phyloP scores from a whole-genome alignment of 2,329 filamentous ascomycete genomes.

The Ceratocystis destructans region DNA sequence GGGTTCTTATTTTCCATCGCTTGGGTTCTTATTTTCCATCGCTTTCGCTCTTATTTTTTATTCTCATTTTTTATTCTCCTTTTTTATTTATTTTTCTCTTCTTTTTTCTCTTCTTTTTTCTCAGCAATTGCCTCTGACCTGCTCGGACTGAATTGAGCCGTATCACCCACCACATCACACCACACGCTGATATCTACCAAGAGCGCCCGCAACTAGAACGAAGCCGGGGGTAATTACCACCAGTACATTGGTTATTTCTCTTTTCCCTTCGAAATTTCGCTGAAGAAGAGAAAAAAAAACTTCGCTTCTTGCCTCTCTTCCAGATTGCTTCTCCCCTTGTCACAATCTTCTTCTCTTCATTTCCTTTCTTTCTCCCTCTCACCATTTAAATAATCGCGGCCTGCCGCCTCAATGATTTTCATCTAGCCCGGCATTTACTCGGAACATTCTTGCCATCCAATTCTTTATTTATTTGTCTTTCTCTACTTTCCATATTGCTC shows the following conservation, averaged over 20 bases:
- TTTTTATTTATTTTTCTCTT: too few species aligned
- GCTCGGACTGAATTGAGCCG: neutral
- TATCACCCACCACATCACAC: neutral
- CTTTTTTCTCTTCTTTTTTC: neutral
- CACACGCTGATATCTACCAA: neutral
- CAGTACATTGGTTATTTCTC: neutral
- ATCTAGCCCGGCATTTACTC: neutral
- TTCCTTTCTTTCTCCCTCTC: neutral
- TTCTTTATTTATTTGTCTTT: neutral
- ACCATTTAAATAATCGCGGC: neutral
- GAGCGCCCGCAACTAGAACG: constrained; percentile 4
- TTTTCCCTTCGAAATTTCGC: neutral
- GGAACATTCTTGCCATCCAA: neutral
- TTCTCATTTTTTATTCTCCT: too few species aligned
- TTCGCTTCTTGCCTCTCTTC: neutral
- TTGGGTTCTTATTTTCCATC: too few species aligned
- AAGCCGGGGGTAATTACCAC: constrained; percentile 5
- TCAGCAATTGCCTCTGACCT: neutral
- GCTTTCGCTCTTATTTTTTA: too few species aligned
- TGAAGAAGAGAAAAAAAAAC: neutral
- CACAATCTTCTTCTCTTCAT: neutral
- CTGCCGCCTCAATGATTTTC: neutral
- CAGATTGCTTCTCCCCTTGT: neutral
- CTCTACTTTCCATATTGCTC: neutral
- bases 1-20: too few species aligned